Conservation (phyloP, 805 yeast genomes). For the Jamesozyma jinghongensis region DNA sequence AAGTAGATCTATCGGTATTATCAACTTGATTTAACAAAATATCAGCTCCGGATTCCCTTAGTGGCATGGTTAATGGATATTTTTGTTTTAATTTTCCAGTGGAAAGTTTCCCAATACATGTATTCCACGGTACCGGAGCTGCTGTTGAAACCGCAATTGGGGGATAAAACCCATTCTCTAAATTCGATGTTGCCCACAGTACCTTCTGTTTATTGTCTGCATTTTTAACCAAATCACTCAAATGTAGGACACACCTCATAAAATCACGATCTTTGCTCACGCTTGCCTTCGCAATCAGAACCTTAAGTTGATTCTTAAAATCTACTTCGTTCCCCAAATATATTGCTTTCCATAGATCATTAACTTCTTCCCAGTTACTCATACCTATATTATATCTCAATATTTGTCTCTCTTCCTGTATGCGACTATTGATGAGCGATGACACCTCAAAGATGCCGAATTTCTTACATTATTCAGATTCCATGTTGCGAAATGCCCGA, state of each 20-base stretch:
- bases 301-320: background rate
- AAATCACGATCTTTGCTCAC: slow-evolving; percentile 10
- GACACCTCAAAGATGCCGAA: no score
- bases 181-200: slow-evolving; percentile 21
- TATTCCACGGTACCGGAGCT: slow-evolving; percentile 17
- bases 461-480: no score
- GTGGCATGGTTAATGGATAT: slow-evolving; percentile 5
- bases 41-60: slow-evolving; percentile 1
- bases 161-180: slow-evolving; percentile 16
- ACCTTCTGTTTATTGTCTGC: slow-evolving; percentile 9
- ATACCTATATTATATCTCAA: no score
- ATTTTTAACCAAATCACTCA: slow-evolving; percentile 9
- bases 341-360: slow-evolving; percentile 4
- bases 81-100: slow-evolving; percentile 2
- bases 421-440: no score
- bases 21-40: background rate
- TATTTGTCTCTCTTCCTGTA: no score
- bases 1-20: slow-evolving; percentile 4
- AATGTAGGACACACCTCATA: slow-evolving; percentile 8
- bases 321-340: slow-evolving; percentile 1
- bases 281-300: slow-evolving; percentile 2
- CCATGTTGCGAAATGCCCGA: no score
- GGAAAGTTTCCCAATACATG: background rate
- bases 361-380: slow-evolving; percentile 6
- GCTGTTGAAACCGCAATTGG: slow-evolving; percentile 18